These are phyloP conservation scores for Sclerotinia minor DNA, from an alignment of 2,329 filamentous ascomycete genomes.

Conservation along the genomic window DNA sequence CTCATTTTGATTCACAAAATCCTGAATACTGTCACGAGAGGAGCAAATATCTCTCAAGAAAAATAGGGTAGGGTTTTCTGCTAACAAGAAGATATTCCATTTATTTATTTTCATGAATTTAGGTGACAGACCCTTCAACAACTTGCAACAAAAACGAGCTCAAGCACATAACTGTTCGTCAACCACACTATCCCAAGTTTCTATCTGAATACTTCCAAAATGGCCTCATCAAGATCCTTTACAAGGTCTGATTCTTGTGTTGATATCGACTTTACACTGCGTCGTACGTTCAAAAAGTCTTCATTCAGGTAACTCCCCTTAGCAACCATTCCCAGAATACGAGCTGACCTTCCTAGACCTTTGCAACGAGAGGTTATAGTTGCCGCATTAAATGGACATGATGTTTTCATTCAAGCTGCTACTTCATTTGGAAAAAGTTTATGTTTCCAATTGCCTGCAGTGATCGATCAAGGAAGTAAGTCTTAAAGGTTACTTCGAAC, in stretches of 20 bases:
- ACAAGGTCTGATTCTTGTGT: constrained; percentile 51
- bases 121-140: background rate
- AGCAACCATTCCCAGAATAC: background rate
- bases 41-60: background rate
- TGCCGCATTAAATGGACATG: constrained; percentile 75
- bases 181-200: background rate
- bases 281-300: constrained; percentile 70
- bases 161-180: background rate
- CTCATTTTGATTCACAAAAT: background rate
- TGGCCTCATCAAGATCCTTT: constrained; percentile 47
- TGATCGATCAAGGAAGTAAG: constrained; percentile 79
- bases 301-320: constrained; percentile 62
- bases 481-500: constrained; percentile 43
- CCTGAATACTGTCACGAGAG: background rate
- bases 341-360: constrained; percentile 55
- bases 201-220: constrained; percentile 22
- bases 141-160: background rate
- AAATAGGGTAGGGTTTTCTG: background rate
- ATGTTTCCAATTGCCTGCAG: constrained; percentile 88
- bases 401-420: constrained; percentile 91
- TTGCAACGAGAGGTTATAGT: constrained; percentile 85
- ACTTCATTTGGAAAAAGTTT: constrained; percentile 91
- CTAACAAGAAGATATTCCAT: background rate
- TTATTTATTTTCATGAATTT: background rate
- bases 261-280: constrained; percentile 74